phyloP scores from a whole-genome alignment of 2,329 filamentous ascomycete species.

The Geosmithia flava region DNA sequence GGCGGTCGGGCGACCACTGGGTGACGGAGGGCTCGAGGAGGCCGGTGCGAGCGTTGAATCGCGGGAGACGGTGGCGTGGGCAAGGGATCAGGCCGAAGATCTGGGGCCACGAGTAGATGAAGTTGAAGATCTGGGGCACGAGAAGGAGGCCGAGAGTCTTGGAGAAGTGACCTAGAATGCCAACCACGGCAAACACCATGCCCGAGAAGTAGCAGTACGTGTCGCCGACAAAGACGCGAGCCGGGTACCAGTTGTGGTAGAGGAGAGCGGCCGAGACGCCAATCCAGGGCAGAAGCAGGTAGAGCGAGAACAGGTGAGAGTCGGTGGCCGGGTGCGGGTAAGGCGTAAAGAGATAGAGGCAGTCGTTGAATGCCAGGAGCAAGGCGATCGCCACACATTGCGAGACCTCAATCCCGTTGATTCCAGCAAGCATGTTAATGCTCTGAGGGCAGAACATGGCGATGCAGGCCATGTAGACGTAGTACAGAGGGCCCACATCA shows the following conservation, averaged over 20 bases:
- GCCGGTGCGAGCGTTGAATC: slow-evolving; percentile 75
- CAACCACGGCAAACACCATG: slow-evolving; percentile 97
- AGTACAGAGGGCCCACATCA: slow-evolving; percentile 76
- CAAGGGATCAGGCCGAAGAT: slow-evolving; percentile 85
- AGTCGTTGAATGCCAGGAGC: slow-evolving; percentile 76
- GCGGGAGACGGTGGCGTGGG: slow-evolving; percentile 81
- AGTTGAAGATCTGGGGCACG: slow-evolving; percentile 92
- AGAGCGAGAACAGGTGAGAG: slow-evolving; percentile 91
- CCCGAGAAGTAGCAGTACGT: slow-evolving; percentile 99
- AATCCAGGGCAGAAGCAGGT: slow-evolving; percentile 86
- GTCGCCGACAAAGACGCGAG: slow-evolving; percentile 90
- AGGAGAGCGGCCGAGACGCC: slow-evolving; percentile 82
- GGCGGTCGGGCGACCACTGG: slow-evolving; percentile 54
- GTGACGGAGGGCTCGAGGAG: slow-evolving; percentile 80
- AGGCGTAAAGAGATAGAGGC: slow-evolving; percentile 70
- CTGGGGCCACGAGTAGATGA: slow-evolving; percentile 84
- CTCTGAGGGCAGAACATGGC: slow-evolving; percentile 97
- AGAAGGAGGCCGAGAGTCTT: slow-evolving; percentile 90
- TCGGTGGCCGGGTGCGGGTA: slow-evolving; percentile 91
- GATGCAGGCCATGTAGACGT: slow-evolving; percentile 90
- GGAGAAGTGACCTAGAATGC: slow-evolving; percentile 93
- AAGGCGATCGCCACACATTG: slow-evolving; percentile 86
- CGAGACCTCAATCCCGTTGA: slow-evolving; percentile 94
- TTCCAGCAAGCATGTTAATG: slow-evolving; percentile 99
- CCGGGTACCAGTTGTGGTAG: slow-evolving; percentile 91